Evolutionary conservation across 75 land plant species (phyloP), one percentile per base, ranked within the genome.

Genomic region (Gnetum montanum): DNA sequence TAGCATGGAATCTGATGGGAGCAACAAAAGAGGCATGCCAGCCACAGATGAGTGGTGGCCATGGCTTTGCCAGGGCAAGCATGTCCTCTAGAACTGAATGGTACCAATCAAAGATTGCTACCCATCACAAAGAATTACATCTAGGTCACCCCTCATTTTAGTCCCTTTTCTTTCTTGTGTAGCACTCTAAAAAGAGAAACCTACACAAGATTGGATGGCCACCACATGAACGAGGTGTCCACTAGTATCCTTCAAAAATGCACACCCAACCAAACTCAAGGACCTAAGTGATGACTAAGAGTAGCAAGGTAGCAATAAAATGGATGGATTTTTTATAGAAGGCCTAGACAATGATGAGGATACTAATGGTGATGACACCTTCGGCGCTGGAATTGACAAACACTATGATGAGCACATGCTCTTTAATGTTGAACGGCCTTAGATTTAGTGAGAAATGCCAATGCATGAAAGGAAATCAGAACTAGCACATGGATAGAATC

Each of bases 181-280:
- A n/a, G n/a, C n/a, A n/a, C n/a, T n/a, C n/a, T 75, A 75, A 88
- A 88, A 5, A 85, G 70, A 26, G 94, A 85, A 28, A 85, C 85
- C 48, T 74, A 72, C 20, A 85, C 83, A 13, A 88, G 58, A 54
- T 63, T 78, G 3, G 44, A 1, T 1, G 90, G 94, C 90, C 85
- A 88, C 94, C 94, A 88, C 90, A 88, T 88, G 53, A 75, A 75
- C 1, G 85, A 69, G 6, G 85, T 70, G 10, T 88, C 85, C 0
- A 88, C 80, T 0, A 88, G 65, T 49, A 52, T 65, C 43, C 62
- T 81, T 59, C 77, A 57, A 80, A 84, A 12, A 88, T 10, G 3
- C 94, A 89, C 40, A 82, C 93, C 85, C 90, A 88, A 5, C 94
- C 94, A 66, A 79, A 86, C 4, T 86, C 90, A 33, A 82, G 74